phyloP scores from a whole-genome alignment of 73 alveolate species.

The Durusdinium trenchii region DNA sequence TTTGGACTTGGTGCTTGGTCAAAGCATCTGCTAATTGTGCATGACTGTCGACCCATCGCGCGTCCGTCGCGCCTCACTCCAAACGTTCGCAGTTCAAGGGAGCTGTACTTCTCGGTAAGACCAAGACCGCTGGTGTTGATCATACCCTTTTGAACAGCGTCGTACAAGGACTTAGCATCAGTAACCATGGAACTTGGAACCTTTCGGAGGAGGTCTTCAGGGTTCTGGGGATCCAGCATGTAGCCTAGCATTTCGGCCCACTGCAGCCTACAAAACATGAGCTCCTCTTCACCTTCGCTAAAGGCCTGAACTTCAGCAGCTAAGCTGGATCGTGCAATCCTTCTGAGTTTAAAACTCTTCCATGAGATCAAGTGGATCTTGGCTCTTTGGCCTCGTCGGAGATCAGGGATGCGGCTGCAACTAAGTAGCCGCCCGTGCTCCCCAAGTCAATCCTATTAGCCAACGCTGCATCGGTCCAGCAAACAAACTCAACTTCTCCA shows the following conservation, averaged over 20 bases:
- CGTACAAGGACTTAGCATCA: not conserved
- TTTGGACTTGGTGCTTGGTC: not conserved
- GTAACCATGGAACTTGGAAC: not conserved
- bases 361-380: not conserved
- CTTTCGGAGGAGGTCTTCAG: not conserved
- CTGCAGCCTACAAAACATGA: not conserved
- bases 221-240: not conserved
- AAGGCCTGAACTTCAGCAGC: constrained; percentile 13
- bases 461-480: constrained; percentile 12
- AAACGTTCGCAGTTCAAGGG: not conserved
- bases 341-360: not conserved
- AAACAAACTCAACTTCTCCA: not conserved
- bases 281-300: constrained; percentile 1
- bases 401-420: not conserved
- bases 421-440: not conserved
- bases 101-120: not conserved
- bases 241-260: not conserved
- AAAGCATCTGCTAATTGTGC: not conserved
- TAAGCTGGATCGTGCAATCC: not conserved
- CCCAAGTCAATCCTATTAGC: not conserved
- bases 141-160: not conserved
- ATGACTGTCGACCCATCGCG: not conserved
- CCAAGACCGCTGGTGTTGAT: not conserved
- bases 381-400: not conserved
- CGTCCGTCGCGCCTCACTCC: not conserved